Base-by-base conservation (phyloP, 2,329 filamentous ascomycete species). In the Cladophialophora exuberans region DNA sequence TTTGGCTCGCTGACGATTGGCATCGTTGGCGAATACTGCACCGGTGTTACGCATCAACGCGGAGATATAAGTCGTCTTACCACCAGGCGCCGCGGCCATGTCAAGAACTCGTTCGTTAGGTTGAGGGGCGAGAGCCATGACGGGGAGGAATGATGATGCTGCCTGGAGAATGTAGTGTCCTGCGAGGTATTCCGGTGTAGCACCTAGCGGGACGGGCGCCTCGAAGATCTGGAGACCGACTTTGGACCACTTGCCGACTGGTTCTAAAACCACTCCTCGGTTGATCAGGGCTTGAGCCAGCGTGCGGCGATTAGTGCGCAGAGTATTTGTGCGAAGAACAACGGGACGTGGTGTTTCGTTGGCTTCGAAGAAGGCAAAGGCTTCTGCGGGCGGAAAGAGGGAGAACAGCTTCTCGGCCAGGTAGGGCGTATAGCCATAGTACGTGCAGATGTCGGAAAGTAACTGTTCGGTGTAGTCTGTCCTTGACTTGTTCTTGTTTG, bases 121-220 rank as follows among this genome's bases (percentile, higher is more conserved):
- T 73, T 97, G 93, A 0, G 94, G 94, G 4, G 90, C 92, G 10
- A 99, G 83, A 7, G 94, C 93, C 91, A 99, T 97, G 67, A 97
- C 94, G 61, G 94, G 94, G 45, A 99, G 81, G 79, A 99, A 99
- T 15, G 92, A 97, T 4, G 90, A 95, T 0, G 94, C 94, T 1
- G 94, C 94, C 77, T 99, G 94, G 10, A 99, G 83, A 65, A 99
- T 97, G 77, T 99, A 99, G 73, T 99, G 91, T 15, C 94, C 94
- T 13, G 93, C 92, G 10, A 99, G 84, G 72, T 99, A 99, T 74
- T 99, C 94, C 7, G 94, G 94, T 0, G 94, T 99, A 23, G 94
- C 94, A 81, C 92, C 92, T 1, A 97, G 83, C 2, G 91, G 90
- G 0, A 89, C 85, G 52, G 86, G 87, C 54, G 88, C 89, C 73